phyloP scores from a whole-genome alignment of 257 asterid genomes.

The Buddleja alternifolia region DNA sequence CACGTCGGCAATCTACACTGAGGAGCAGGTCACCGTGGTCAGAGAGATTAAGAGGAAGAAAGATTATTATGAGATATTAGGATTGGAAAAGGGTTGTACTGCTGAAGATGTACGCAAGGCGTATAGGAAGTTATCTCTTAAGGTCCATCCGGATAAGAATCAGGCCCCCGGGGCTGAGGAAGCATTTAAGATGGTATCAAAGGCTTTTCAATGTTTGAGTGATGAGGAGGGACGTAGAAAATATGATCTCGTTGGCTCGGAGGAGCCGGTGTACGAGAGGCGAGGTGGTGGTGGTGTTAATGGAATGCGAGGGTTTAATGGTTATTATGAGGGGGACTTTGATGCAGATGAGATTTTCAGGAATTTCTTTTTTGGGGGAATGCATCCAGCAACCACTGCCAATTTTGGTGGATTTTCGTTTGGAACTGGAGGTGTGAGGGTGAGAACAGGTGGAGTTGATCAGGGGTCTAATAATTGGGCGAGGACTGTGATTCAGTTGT shows the following conservation, averaged over 20 bases:
- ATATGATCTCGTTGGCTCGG: constrained; percentile 74
- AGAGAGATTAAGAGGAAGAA: constrained; percentile 79
- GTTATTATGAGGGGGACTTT: constrained; percentile 65
- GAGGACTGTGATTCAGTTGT: constrained; percentile 66
- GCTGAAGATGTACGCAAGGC: constrained; percentile 84
- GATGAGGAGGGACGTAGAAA: constrained; percentile 70
- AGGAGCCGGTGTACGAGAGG: constrained; percentile 70
- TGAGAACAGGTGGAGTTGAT: constrained; percentile 68
- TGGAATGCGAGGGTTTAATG: constrained; percentile 78
- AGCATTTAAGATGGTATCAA: constrained; percentile 93
- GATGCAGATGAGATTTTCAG: constrained; percentile 96
- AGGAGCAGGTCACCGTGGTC: constrained; percentile 70
- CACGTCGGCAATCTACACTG: constrained; percentile 50
- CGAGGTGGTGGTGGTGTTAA: constrained; percentile 45
- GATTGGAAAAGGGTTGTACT: constrained; percentile 69
- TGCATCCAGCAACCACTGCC: constrained; percentile 69
- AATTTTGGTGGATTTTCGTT: constrained; percentile 79
- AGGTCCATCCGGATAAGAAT: constrained; percentile 98
- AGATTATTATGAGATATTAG: constrained; percentile 87
- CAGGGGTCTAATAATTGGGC: constrained; percentile 59
- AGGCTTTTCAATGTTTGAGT: constrained; percentile 91
- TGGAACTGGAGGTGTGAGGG: constrained; percentile 82
- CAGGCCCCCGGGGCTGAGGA: constrained; percentile 95
- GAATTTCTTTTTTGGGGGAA: constrained; percentile 91
- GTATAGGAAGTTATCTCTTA: constrained; percentile 80